phyloP scores from a whole-genome alignment of 192 early-diverging fungal genomes.

The Fimicolochytrium jonesii region DNA sequence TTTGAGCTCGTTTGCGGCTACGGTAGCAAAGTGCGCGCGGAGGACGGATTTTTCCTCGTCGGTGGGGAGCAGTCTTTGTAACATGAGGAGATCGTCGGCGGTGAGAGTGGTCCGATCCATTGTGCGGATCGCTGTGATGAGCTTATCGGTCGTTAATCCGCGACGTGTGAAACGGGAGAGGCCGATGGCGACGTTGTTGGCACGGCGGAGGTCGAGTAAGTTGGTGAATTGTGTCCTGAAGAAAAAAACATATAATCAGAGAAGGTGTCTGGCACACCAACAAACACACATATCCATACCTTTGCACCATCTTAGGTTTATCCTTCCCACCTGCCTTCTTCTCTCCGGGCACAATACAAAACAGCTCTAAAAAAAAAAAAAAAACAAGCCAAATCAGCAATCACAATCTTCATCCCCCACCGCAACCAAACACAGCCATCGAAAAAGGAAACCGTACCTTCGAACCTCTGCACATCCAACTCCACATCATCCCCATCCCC shows the following conservation, averaged over 20 bases:
- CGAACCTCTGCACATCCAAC: slow-evolving; percentile 41
- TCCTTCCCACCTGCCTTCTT: slow-evolving; percentile 17
- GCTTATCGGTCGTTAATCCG: slow-evolving; percentile 27
- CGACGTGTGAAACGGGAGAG: slow-evolving; percentile 45
- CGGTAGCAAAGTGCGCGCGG: slow-evolving; percentile 10
- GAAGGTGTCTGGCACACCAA: not conserved
- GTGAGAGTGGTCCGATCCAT: slow-evolving; percentile 32
- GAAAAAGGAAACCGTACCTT: slow-evolving; percentile 28
- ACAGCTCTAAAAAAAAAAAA: slow-evolving; percentile 41
- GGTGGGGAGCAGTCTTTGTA: slow-evolving; percentile 48
- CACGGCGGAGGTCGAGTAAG: slow-evolving; percentile 48
- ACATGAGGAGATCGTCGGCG: slow-evolving; percentile 41
- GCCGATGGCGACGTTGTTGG: slow-evolving; percentile 55
- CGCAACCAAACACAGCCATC: not conserved
- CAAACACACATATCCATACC: slow-evolving; percentile 7
- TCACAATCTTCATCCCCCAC: not conserved
- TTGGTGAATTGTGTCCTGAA: slow-evolving; percentile 47
- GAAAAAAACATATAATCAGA: not conserved
- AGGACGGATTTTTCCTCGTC: slow-evolving; percentile 33
- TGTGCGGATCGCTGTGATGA: slow-evolving; percentile 27
- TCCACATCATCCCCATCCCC: slow-evolving; percentile 20
- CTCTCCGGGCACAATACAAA: slow-evolving; percentile 41
- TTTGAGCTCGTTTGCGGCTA: not conserved
- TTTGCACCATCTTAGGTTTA: slow-evolving; percentile 35
- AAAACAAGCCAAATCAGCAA: too few species aligned